These are phyloP conservation scores for Pleurotus citrinopileatus DNA, from an alignment of 768 basidiomycete genomes.

Conservation along the genomic window DNA sequence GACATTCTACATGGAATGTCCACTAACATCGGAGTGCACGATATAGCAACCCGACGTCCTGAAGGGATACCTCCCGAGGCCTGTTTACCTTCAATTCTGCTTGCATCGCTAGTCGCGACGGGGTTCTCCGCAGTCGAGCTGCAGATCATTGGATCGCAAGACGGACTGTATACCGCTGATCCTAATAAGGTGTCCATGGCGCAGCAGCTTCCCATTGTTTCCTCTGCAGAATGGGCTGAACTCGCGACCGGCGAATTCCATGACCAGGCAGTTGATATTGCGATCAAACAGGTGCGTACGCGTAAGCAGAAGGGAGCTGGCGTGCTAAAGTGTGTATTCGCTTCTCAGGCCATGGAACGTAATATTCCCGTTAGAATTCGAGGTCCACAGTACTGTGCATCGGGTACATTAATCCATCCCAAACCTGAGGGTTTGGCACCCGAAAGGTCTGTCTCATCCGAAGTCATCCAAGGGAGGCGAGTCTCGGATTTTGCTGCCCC, in stretches of 20 bases:
- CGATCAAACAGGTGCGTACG: constrained; percentile 79
- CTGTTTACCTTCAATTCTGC: not conserved
- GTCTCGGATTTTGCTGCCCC: constrained; percentile 13
- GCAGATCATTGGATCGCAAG: constrained; percentile 99
- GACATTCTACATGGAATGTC: too few species aligned
- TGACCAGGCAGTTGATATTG: constrained; percentile 98
- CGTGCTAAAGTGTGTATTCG: too few species aligned
- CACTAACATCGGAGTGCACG: too few species aligned
- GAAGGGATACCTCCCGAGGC: too few species aligned
- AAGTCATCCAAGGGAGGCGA: not conserved
- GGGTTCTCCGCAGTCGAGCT: constrained; percentile 87
- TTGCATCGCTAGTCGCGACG: constrained; percentile 81
- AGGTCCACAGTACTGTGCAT: constrained; percentile 94
- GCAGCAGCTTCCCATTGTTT: constrained; percentile 86
- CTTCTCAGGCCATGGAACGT: constrained; percentile 68
- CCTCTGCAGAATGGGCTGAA: constrained; percentile 97
- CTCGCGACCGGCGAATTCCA: constrained; percentile 94
- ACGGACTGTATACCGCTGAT: constrained; percentile 98
- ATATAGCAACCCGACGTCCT: too few species aligned
- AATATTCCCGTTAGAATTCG: constrained; percentile 97
- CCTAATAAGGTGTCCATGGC: constrained; percentile 95
- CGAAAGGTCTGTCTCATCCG: constrained; percentile 18
- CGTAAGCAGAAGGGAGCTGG: too few species aligned
- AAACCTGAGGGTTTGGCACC: constrained; percentile 50
- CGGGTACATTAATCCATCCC: constrained; percentile 92